Percentiles rank a stretch among this genome's conserved stretches.
phyloP scores from a whole-genome alignment of 1,139 yeast genomes.

The Suhomyces guaymorum region DNA sequence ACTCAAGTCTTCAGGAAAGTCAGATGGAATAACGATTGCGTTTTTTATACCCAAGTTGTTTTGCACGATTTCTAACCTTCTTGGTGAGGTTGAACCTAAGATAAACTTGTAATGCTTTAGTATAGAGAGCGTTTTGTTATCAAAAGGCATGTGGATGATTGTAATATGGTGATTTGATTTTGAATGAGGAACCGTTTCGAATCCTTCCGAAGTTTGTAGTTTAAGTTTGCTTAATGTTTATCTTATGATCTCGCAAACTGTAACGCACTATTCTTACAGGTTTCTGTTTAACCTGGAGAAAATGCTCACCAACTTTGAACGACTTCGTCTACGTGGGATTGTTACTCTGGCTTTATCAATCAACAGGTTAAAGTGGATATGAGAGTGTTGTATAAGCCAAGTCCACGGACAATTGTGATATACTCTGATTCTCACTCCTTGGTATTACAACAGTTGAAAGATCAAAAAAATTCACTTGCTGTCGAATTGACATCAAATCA shows the following conservation, averaged over 20 bases:
- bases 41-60: constrained; percentile 60
- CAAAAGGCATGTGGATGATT: not conserved
- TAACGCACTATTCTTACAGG: constrained; percentile 4
- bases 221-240: no score
- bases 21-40: constrained; percentile 51
- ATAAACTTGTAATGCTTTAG: constrained; percentile 42
- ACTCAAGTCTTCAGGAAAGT: constrained; percentile 72
- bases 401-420: constrained; percentile 57
- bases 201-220: no score
- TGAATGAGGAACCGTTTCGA: no score
- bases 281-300: constrained; percentile 5
- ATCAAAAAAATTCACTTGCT: constrained; percentile 42
- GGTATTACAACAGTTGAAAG: constrained; percentile 43
- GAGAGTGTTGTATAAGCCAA: constrained; percentile 52
- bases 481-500: constrained; percentile 51
- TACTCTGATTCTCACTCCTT: constrained; percentile 52
- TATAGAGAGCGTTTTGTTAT: constrained; percentile 22
- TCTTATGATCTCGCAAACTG: no score
- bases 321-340: no score
- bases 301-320: no score
- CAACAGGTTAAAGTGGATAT: constrained; percentile 32
- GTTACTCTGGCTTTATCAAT: no score
- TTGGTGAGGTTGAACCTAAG: constrained; percentile 83
- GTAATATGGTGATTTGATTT: no score
- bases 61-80: constrained; percentile 67